Base-by-base conservation (phyloP, 495 filamentous ascomycete genomes). In the Daldinia vernicosa region DNA sequence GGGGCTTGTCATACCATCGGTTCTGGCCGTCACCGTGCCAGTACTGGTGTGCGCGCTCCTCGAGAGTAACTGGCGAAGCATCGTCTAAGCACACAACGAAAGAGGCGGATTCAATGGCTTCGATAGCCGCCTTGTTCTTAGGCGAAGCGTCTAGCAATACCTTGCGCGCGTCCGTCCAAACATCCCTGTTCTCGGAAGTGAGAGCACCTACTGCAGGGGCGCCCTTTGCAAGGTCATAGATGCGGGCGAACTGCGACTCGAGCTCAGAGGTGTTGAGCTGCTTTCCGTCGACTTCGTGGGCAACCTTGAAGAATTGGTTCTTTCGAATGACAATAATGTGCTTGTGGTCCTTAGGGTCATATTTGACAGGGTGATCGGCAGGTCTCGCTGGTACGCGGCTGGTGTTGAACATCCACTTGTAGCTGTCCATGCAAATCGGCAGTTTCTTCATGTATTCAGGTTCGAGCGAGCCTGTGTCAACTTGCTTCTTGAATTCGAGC, bases 351-450 rank as follows among this genome's bases (percentile, higher is more conserved):
- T 87, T 70, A 47, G 86, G 85, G 19, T 89, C 78, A 78, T 91
- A 97, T 81, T 97, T 97, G 79, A 92, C 85, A 1, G 92, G 92
- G 78, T 91, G 89, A 72, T 99, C 96, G 7, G 87, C 89, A 3
- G 90, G 88, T 72, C 90, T 91, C 58, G 89, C 90, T n/a, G 96
- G 91, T 33, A 98, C 88, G 65, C 96, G 91, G 82, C 90, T 92
- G 79, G 86, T 85, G 80, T 99, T 98, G 88, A 99, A 99, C 96
- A 99, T 98, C 89, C 91, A 99, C 83, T 97, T 85, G 85, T 98
- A 98, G 64, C 91, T 92, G 86, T 91, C 92, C 96, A 98, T 98
- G 80, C 93, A 95, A 77, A 98, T 93, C 60, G 96, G 96, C 64
- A 92, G 87, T 81, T 91, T 91, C 81, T 93, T 93, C 93, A 98